A percentile compares a stretch with the other conserved stretches of the same genome.
These are phyloP conservation scores for Arachis monticola DNA, from an alignment of 331 rosid species.

Conservation along the genomic window DNA sequence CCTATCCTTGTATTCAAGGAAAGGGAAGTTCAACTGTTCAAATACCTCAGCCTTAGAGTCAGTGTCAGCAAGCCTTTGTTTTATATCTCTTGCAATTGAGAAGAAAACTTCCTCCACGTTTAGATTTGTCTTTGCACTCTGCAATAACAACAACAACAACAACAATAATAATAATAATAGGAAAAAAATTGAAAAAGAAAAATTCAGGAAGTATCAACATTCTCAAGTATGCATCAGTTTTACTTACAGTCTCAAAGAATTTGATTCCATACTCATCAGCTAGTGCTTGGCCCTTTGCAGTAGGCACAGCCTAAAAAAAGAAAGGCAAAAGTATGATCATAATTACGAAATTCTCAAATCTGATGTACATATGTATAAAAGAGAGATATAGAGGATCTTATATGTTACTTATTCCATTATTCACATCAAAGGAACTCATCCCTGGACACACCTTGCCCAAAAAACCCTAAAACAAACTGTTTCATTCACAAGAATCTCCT, in stretches of 20 bases:
- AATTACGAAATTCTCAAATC: constrained; percentile 1
- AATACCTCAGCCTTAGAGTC: constrained; percentile 79
- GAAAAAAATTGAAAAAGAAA: constrained; percentile 27
- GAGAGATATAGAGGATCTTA: constrained; percentile 14
- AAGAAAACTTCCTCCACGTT: constrained; percentile 97
- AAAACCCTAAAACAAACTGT: background rate
- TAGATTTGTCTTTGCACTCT: constrained; percentile 97
- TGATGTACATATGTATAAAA: background rate
- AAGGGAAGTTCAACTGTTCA: constrained; percentile 35
- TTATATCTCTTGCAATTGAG: constrained; percentile 88
- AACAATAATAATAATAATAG: too few species aligned
- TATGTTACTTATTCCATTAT: constrained; percentile 14
- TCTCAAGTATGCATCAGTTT: constrained; percentile 47
- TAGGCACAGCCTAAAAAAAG: constrained; percentile 76
- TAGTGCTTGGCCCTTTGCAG: constrained; percentile 94
- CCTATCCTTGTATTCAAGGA: background rate
- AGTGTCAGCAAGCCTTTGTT: constrained; percentile 85
- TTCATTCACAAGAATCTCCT: background rate
- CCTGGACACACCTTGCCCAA: background rate
- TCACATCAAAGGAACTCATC: constrained; percentile 28
- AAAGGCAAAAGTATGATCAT: constrained; percentile 6
- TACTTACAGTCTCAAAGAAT: constrained; percentile 95
- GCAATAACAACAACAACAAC: constrained; percentile 28
- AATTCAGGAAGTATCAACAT: constrained; percentile 17
- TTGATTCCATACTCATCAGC: constrained; percentile 96